Evolutionary conservation across 352 stramenopile species (phyloP).

Genomic region (Globisporangium yorkense): DNA sequence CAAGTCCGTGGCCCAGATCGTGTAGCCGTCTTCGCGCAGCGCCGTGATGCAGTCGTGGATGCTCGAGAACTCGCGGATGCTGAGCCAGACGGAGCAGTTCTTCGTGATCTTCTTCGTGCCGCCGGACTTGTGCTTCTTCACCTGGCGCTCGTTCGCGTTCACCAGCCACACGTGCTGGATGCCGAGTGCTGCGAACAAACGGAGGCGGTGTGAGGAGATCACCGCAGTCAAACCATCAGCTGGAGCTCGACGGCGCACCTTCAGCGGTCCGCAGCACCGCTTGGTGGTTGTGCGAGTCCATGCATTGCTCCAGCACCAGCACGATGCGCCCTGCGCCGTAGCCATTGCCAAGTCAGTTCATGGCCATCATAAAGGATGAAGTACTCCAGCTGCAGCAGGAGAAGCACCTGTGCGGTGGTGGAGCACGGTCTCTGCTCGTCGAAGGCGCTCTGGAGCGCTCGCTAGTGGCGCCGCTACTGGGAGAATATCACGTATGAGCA

Average conservation of each 20-base stretch:
- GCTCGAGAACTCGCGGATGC: constrained; percentile 78
- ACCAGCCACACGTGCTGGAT: constrained; percentile 90
- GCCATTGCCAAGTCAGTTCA: no score
- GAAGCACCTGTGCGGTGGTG: constrained; percentile 36
- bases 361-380: not conserved
- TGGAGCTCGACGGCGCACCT: constrained; percentile 18
- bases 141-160: constrained; percentile 50
- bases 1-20: constrained; percentile 91
- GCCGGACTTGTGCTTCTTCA: constrained; percentile 58
- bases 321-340: constrained; percentile 34
- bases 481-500: not conserved
- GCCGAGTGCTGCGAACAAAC: constrained; percentile 50
- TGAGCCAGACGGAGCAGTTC: constrained; percentile 81
- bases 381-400: no score
- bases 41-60: constrained; percentile 75
- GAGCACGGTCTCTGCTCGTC: constrained; percentile 68
- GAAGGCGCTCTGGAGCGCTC: constrained; percentile 48
- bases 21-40: constrained; percentile 49
- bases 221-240: constrained; percentile 11
- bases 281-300: constrained; percentile 86
- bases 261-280: constrained; percentile 90
- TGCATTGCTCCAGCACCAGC: constrained; percentile 75
- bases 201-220: constrained; percentile 20
- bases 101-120: constrained; percentile 75
- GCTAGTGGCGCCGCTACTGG: not conserved